Percentiles rank a stretch among this genome's conserved stretches.
Evolutionary conservation across 1,139 yeast genomes (phyloP).

Genomic region (Kluyveromyces marxianus): DNA sequence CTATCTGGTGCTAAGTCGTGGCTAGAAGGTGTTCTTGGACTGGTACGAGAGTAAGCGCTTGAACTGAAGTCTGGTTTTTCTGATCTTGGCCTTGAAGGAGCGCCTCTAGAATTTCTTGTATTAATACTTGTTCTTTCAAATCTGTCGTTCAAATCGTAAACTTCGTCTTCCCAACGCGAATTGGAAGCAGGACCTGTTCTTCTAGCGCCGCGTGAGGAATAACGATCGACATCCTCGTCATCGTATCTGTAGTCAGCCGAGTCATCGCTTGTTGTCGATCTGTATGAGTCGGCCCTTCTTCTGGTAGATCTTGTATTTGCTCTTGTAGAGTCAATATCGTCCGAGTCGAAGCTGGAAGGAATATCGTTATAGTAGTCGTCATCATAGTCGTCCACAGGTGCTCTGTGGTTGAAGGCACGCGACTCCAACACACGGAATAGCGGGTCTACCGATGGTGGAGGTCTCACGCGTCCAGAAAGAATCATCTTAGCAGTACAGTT

Average conservation of each 20-base stretch:
- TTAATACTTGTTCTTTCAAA: conserved; percentile 31
- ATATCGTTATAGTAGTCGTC: conserved; percentile 44
- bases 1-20: conserved; percentile 17
- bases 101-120: conserved; percentile 20
- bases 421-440: conserved; percentile 81
- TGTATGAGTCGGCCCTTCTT: conserved; percentile 29
- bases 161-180: conserved; percentile 77
- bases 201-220: conserved; percentile 8
- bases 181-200: conserved; percentile 19
- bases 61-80: conserved; percentile 45
- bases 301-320: conserved; percentile 26
- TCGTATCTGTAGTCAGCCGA: conserved; percentile 24
- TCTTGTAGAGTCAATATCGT: conserved; percentile 21
- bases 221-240: conserved; percentile 18
- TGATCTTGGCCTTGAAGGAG: conserved; percentile 37
- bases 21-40: conserved; percentile 5
- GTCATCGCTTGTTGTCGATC: conserved; percentile 38
- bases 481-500: conserved; percentile 80
- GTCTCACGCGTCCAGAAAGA: conserved; percentile 75
- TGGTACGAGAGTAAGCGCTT: not conserved
- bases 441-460: conserved; percentile 91
- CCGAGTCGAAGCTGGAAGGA: conserved; percentile 27
- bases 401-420: conserved; percentile 65
- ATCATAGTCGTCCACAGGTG: conserved; percentile 47
- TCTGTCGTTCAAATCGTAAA: conserved; percentile 39